These are phyloP conservation scores for Neofusicoccum cordaticola DNA, from an alignment of 2,329 filamentous ascomycete genomes.

Conservation along the genomic window DNA sequence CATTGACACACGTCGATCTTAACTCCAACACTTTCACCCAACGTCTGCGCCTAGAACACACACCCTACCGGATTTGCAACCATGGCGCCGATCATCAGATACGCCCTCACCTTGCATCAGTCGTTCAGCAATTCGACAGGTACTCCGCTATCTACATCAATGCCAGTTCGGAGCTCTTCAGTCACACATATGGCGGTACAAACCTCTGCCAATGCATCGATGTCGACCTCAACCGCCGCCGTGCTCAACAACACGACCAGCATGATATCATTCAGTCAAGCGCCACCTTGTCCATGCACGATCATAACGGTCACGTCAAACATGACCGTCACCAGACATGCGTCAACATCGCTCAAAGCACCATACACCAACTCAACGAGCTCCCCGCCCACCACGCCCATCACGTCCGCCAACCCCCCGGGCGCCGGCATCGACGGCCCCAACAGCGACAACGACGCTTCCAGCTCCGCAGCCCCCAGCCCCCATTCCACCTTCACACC, in stretches of 20 bases:
- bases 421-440: not conserved
- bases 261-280: not conserved
- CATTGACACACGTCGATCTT: no score
- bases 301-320: not conserved
- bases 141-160: not conserved
- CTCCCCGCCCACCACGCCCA: no score
- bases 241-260: not conserved
- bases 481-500: no score
- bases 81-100: not conserved
- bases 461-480: no score
- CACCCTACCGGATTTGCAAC: not conserved
- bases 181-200: not conserved
- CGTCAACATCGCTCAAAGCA: not conserved
- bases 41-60: no score
- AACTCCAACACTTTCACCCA: no score
- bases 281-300: not conserved
- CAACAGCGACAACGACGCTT: not conserved
- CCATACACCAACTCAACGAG: not conserved
- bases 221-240: not conserved
- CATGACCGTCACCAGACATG: no score
- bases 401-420: not conserved
- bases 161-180: not conserved
- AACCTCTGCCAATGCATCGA: not conserved
- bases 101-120: not conserved
- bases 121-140: not conserved